Evolutionary conservation across 345 rosid genomes (phyloP).

Genomic region (Salix exigua): DNA sequence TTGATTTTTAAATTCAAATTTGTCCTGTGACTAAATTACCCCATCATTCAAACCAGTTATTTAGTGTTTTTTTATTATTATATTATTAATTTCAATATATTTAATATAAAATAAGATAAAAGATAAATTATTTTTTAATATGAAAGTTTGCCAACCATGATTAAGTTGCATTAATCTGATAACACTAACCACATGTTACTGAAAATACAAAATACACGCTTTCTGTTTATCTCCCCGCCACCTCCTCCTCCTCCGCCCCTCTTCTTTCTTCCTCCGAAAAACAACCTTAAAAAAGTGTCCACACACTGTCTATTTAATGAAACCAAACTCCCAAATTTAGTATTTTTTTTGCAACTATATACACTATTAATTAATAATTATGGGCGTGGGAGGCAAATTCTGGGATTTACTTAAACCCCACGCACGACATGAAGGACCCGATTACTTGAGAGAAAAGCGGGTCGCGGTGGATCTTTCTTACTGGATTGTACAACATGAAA

Average conservation of each 20-base stretch:
- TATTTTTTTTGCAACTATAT: neutral
- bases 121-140: too few species aligned
- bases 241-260: neutral
- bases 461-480: slow-evolving; percentile 86
- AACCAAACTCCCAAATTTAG: neutral
- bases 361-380: neutral
- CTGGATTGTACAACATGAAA: slow-evolving; percentile 86
- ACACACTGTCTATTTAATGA: neutral
- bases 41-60: too few species aligned
- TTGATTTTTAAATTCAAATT: too few species aligned
- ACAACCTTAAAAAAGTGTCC: neutral
- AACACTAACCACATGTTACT: neutral
- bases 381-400: slow-evolving; percentile 92
- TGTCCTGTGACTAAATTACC: too few species aligned
- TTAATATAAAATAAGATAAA: too few species aligned
- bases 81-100: too few species aligned
- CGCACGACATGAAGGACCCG: slow-evolving; percentile 49
- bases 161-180: too few species aligned
- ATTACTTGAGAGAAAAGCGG: slow-evolving; percentile 61
- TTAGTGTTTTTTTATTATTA: too few species aligned
- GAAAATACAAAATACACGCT: neutral
- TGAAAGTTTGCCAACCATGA: too few species aligned
- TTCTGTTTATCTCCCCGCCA: neutral
- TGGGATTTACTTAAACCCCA: slow-evolving; percentile 82
- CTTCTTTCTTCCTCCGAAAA: neutral